Evolutionary conservation across 768 basidiomycete genomes (phyloP).

Genomic region (Inosperma sp.): DNA sequence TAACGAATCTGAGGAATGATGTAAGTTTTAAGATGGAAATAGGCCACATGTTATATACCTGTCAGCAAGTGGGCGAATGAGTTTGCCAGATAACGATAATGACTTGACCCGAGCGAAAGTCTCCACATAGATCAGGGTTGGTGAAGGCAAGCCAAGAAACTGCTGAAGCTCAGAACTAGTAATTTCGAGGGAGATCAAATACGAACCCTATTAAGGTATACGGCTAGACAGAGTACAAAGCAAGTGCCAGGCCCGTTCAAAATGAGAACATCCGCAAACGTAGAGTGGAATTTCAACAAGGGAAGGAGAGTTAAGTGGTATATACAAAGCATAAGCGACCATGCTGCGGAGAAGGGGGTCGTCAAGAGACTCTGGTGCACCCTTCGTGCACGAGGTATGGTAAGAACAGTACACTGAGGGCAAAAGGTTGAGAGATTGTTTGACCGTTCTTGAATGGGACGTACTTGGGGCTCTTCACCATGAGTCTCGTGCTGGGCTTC

Average conservation of each 20-base stretch:
- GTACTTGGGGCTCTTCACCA: background rate
- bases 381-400: conserved; percentile 80
- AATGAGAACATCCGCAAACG: conserved; percentile 70
- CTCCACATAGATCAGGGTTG: conserved; percentile 82
- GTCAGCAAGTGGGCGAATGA: conserved; percentile 80
- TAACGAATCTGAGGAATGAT: conserved; percentile 58
- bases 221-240: conserved; percentile 67
- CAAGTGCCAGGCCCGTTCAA: conserved; percentile 97
- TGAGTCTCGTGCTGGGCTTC: conserved; percentile 37
- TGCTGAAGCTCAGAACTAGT: conserved; percentile 30
- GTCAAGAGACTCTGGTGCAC: conserved; percentile 80
- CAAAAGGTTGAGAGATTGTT: background rate
- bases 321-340: conserved; percentile 58
- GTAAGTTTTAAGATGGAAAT: background rate
- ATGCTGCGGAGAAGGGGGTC: conserved; percentile 58
- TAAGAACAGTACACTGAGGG: conserved; percentile 47
- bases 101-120: conserved; percentile 84
- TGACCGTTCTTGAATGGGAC: conserved; percentile 2
- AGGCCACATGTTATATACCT: conserved; percentile 40
- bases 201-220: conserved; percentile 64
- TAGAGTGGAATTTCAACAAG: conserved; percentile 25
- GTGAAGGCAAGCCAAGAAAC: conserved; percentile 71
- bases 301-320: conserved; percentile 57
- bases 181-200: background rate
- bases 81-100: conserved; percentile 79